These are phyloP conservation scores for Petunia axillaris DNA, from an alignment of 257 asterid species.

Conservation along the genomic window DNA sequence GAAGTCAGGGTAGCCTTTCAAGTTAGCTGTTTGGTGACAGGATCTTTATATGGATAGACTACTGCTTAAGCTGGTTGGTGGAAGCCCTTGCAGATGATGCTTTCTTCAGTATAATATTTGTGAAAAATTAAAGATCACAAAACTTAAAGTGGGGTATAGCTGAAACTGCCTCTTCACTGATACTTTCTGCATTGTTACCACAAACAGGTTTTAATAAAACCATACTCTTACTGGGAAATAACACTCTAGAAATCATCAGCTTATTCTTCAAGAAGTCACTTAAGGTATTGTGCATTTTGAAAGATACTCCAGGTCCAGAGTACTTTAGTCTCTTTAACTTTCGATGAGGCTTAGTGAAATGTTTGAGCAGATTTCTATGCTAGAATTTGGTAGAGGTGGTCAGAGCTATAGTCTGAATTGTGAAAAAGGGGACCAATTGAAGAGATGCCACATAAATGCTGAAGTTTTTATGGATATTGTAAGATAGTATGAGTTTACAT, in stretches of 20 bases:
- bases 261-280: not conserved
- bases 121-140: not conserved
- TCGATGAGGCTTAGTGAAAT: not conserved
- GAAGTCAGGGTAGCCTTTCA: constrained; percentile 2
- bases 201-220: not conserved
- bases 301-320: not conserved
- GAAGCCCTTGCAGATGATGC: not conserved
- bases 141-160: not conserved
- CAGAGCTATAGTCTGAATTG: too few relatives aligned
- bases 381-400: too few relatives aligned
- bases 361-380: not conserved
- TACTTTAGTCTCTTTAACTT: not conserved
- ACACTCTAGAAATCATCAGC: not conserved
- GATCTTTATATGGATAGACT: not conserved
- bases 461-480: too few relatives aligned
- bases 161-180: not conserved
- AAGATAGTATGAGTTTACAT: too few relatives aligned
- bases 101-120: not conserved
- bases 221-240: not conserved
- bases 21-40: not conserved
- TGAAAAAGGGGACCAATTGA: too few relatives aligned
- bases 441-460: too few relatives aligned
- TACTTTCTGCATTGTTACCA: not conserved
- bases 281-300: not conserved
- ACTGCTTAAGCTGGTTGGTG: not conserved